These are phyloP conservation scores for Saturnispora besseyi DNA, from an alignment of 805 yeast species.

Conservation along the genomic window DNA sequence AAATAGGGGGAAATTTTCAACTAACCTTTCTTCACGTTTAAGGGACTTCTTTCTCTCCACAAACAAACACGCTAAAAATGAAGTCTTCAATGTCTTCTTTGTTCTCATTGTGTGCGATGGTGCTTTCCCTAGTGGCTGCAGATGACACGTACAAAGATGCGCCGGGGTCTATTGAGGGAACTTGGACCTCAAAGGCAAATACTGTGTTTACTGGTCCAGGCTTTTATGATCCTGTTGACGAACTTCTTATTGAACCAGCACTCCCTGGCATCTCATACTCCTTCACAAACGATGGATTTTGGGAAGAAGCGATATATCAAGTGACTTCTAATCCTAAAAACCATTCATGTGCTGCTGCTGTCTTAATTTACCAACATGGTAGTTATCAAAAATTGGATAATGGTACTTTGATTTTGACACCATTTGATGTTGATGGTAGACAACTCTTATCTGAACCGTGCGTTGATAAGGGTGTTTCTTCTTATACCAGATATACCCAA, in stretches of 20 bases:
- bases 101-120: not conserved
- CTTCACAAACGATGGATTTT: constrained; percentile 86
- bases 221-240: constrained; percentile 94
- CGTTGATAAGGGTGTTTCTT: constrained; percentile 45
- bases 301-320: constrained; percentile 83
- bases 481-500: constrained; percentile 68
- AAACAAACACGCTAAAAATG: not conserved
- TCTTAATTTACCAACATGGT: constrained; percentile 85
- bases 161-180: constrained; percentile 51
- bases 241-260: constrained; percentile 88
- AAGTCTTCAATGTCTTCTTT: not conserved
- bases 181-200: constrained; percentile 92
- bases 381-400: constrained; percentile 51
- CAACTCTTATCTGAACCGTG: constrained; percentile 88
- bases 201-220: constrained; percentile 96
- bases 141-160: constrained; percentile 2
- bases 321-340: constrained; percentile 59
- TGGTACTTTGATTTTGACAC: constrained; percentile 62
- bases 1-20: not conserved
- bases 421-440: constrained; percentile 84
- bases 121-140: constrained; percentile 1
- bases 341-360: constrained; percentile 80
- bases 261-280: constrained; percentile 91
- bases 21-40: not conserved
- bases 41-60: not conserved